A percentile compares a stretch with the other conserved stretches of the same genome.
phyloP scores from a whole-genome alignment of 2,329 filamentous ascomycete species.

The Pseudogymnoascus sp. region DNA sequence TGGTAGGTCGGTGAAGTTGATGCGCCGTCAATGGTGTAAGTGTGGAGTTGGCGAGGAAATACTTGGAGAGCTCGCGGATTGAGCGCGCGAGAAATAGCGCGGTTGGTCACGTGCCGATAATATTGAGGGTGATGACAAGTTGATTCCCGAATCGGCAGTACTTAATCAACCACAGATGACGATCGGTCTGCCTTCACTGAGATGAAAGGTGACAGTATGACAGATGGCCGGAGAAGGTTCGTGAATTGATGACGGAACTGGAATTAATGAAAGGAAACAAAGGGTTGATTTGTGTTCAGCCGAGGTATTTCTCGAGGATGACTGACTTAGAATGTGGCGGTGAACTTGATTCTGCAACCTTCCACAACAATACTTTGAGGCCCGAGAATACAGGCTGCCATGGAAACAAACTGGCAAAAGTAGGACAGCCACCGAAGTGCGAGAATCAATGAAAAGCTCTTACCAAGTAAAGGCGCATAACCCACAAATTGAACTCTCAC shows the following conservation, averaged over 20 bases:
- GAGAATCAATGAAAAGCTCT: neutral
- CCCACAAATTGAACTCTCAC: neutral
- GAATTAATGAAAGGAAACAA: neutral
- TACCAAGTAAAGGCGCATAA: neutral
- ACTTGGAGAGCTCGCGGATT: constrained; percentile 7
- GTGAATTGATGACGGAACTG: neutral
- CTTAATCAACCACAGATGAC: neutral
- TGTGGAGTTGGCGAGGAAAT: constrained; percentile 6
- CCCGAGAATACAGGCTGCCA: constrained; percentile 2
- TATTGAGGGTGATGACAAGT: constrained; percentile 3
- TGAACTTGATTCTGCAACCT: constrained; percentile 2
- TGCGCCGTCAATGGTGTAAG: constrained; percentile 2
- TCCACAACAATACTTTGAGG: neutral
- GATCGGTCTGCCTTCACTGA: neutral
- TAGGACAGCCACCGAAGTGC: neutral
- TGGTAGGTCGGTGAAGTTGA: constrained; percentile 8
- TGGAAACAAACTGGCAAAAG: neutral
- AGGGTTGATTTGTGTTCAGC: neutral
- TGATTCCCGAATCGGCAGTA: neutral
- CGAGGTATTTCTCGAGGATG: neutral
- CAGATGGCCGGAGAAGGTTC: neutral
- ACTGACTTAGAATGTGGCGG: neutral
- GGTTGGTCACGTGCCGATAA: constrained; percentile 7
- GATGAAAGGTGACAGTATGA: neutral
- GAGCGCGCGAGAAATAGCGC: constrained; percentile 10